phyloP scores from a whole-genome alignment of 108 stramenopile species.

The Cylindrotheca closterium region DNA sequence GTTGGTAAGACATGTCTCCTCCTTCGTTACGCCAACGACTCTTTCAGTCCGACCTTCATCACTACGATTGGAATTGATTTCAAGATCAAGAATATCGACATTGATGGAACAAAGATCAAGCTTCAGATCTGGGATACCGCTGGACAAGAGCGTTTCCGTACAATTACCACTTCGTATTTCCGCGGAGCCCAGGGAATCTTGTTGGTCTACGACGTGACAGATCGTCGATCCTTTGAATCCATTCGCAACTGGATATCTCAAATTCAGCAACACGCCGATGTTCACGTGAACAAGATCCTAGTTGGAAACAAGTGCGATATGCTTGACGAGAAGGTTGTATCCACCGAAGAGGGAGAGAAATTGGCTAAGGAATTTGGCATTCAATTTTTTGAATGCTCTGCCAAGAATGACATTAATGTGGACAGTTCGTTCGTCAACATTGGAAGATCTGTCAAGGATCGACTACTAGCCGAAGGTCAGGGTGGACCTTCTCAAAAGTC shows the following conservation, averaged over 20 bases:
- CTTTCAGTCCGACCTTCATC: conserved; percentile 96
- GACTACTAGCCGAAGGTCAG: conserved; percentile 78
- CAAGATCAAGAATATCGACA: conserved; percentile 95
- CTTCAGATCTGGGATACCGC: conserved; percentile 97
- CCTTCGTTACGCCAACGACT: conserved; percentile 98
- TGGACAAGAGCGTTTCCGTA: conserved; percentile 92
- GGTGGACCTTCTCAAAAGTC: conserved; percentile 59
- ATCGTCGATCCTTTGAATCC: conserved; percentile 95
- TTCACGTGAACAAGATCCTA: conserved; percentile 95
- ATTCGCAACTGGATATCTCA: conserved; percentile 98
- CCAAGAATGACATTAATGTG: conserved; percentile 94
- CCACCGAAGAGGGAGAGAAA: conserved; percentile 90
- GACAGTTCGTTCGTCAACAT: conserved; percentile 85
- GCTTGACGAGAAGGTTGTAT: conserved; percentile 91
- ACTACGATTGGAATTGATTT: conserved; percentile 99
- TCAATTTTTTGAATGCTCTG: conserved; percentile 96
- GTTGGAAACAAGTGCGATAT: conserved; percentile 99
- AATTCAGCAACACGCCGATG: conserved; percentile 96
- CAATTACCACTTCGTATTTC: conserved; percentile 96
- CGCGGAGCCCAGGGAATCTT: conserved; percentile 97
- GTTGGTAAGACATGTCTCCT: conserved; percentile 99
- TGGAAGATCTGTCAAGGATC: conserved; percentile 82
- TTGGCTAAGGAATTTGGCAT: conserved; percentile 94
- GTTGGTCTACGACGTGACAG: conserved; percentile 98
- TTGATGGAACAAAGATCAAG: conserved; percentile 93